Percentiles rank a stretch among this genome's conserved stretches.
Conservation (phyloP, 108 stramenopile genomes). For the Nitzschia inconspicua region DNA sequence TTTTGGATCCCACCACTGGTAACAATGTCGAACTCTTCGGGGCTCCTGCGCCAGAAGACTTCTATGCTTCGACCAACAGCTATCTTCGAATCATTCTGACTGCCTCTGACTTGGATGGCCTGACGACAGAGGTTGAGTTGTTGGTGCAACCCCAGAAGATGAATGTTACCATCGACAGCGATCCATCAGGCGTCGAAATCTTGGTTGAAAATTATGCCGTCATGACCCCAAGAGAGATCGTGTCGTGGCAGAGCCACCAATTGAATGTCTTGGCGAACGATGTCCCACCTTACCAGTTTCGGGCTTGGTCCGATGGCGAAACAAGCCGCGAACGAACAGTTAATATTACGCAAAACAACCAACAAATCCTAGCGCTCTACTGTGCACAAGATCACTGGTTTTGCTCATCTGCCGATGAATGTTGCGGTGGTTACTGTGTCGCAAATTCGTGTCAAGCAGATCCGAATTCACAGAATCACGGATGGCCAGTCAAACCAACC, state of each 20-base stretch:
- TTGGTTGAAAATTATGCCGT: slow-evolving; percentile 12
- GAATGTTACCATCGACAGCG: slow-evolving; percentile 14
- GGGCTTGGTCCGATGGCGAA: slow-evolving; percentile 19
- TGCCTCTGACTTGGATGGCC: slow-evolving; percentile 17
- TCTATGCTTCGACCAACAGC: slow-evolving; percentile 25
- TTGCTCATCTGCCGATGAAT: background rate
- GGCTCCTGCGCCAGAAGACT: slow-evolving; percentile 35
- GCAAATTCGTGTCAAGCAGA: no score
- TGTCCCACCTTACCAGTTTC: slow-evolving; percentile 14
- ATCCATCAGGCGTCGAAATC: slow-evolving; percentile 19
- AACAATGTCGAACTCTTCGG: slow-evolving; percentile 13
- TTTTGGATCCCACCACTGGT: slow-evolving; percentile 17
- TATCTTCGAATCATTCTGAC: slow-evolving; percentile 26
- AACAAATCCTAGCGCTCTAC: background rate
- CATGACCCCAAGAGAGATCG: slow-evolving; percentile 15
- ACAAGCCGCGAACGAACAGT: slow-evolving; percentile 1
- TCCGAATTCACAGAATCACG: no score
- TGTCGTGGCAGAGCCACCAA: slow-evolving; percentile 22
- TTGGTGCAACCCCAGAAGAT: slow-evolving; percentile 11
- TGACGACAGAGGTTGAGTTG: slow-evolving; percentile 9
- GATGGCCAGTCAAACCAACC: no score
- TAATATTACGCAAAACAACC: background rate
- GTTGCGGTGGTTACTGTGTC: slow-evolving; percentile 4
- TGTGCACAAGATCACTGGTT: background rate
- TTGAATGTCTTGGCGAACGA: slow-evolving; percentile 11